These are phyloP conservation scores for Clathrus columnatus DNA, from an alignment of 768 basidiomycete genomes.

Conservation along the genomic window DNA sequence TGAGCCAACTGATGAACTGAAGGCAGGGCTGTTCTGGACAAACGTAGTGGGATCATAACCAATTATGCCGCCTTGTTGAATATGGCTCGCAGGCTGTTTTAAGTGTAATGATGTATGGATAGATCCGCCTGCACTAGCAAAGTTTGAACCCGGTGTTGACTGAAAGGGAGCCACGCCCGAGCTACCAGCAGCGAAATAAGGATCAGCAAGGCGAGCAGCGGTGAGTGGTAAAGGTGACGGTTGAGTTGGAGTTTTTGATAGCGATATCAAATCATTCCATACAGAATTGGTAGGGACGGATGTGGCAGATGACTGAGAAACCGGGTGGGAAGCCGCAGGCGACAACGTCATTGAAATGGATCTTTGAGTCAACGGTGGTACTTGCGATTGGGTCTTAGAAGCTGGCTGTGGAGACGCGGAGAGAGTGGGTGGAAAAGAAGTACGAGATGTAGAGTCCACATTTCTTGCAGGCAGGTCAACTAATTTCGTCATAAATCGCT, in stretches of 20 bases:
- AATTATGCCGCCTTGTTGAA: neutral
- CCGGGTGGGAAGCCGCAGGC: too few species aligned
- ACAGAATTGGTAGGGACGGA: neutral
- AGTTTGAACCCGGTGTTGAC: too few species aligned
- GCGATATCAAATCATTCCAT: neutral
- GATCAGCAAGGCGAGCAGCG: too few species aligned
- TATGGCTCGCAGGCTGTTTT: neutral
- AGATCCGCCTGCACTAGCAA: too few species aligned
- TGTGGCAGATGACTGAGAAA: neutral
- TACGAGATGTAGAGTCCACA: slow-evolving; percentile 15
- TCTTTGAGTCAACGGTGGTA: too few species aligned
- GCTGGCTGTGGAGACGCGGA: neutral
- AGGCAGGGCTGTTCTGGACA: neutral
- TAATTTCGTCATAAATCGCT: slow-evolving; percentile 46
- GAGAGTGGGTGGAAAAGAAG: slow-evolving; percentile 5
- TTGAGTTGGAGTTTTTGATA: neutral
- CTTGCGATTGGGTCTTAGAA: neutral
- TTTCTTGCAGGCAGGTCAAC: slow-evolving; percentile 29
- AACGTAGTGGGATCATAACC: neutral
- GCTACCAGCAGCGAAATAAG: too few species aligned
- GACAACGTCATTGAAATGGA: too few species aligned
- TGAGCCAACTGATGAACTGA: neutral
- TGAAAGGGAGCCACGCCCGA: too few species aligned
- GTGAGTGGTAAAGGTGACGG: neutral
- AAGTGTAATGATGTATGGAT: neutral